These are phyloP conservation scores for Tricholoma saponaceum DNA, from an alignment of 768 basidiomycete genomes.

Conservation along the genomic window DNA sequence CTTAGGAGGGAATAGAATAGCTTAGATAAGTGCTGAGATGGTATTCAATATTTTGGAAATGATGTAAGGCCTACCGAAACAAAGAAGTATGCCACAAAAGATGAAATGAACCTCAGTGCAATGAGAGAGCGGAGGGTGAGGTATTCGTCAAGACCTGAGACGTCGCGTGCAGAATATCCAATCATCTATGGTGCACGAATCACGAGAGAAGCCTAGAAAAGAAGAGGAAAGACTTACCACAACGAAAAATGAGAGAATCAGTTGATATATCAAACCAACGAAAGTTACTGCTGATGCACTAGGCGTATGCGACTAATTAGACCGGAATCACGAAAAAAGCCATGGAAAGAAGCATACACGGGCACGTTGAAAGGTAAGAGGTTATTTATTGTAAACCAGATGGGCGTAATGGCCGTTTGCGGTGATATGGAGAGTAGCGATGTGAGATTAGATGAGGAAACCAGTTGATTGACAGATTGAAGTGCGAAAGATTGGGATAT, in stretches of 20 bases:
- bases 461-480: slow-evolving; percentile 23
- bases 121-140: slow-evolving; percentile 31
- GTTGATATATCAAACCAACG: slow-evolving; percentile 50
- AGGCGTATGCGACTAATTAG: background rate
- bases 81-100: slow-evolving; percentile 31
- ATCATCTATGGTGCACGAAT: slow-evolving; percentile 23
- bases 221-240: slow-evolving; percentile 26
- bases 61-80: slow-evolving; percentile 27
- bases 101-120: slow-evolving; percentile 28
- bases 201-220: background rate
- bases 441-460: slow-evolving; percentile 22
- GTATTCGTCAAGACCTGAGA: slow-evolving; percentile 28
- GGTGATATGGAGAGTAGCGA: slow-evolving; percentile 44
- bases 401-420: slow-evolving; percentile 42
- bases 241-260: slow-evolving; percentile 42
- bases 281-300: slow-evolving; percentile 52
- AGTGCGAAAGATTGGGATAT: slow-evolving; percentile 32
- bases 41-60: background rate
- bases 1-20: slow-evolving; percentile 61
- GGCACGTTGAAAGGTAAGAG: slow-evolving; percentile 55
- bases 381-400: slow-evolving; percentile 46
- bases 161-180: slow-evolving; percentile 32
- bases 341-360: slow-evolving; percentile 34
- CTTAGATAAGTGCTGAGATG: slow-evolving; percentile 20
- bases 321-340: background rate